phyloP scores from a whole-genome alignment of 192 early-diverging fungal genomes.

The Coemansia sp. region DNA sequence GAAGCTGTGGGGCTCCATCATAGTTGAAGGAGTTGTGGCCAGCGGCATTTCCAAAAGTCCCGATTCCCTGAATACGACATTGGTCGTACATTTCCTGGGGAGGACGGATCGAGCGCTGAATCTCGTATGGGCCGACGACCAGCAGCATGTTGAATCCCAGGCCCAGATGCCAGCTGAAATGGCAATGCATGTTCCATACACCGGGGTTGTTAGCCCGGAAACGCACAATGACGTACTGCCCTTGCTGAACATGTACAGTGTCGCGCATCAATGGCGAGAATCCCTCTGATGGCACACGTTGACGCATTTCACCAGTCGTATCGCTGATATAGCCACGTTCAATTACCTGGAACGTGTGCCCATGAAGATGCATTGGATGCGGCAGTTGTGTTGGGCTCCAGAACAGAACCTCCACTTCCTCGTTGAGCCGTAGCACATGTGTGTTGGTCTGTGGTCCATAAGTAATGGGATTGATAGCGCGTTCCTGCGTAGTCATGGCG shows the following conservation, averaged over 20 bases:
- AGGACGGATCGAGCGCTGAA: slow-evolving; percentile 12
- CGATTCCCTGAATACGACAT: slow-evolving; percentile 21
- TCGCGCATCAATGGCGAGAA: slow-evolving; percentile 51
- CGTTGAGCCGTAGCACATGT: slow-evolving; percentile 58
- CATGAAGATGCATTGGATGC: slow-evolving; percentile 82
- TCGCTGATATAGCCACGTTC: slow-evolving; percentile 52
- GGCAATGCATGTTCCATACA: slow-evolving; percentile 84
- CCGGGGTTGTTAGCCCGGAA: slow-evolving; percentile 82
- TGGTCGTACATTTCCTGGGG: slow-evolving; percentile 29
- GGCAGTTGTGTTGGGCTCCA: slow-evolving; percentile 63
- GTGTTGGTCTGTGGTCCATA: slow-evolving; percentile 67
- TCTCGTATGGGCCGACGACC: slow-evolving; percentile 24
- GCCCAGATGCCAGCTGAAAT: slow-evolving; percentile 58
- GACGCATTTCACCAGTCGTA: slow-evolving; percentile 13
- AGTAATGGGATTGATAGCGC: slow-evolving; percentile 53
- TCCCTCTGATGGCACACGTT: slow-evolving; percentile 1
- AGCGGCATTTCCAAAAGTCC: slow-evolving; percentile 24
- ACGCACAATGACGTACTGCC: slow-evolving; percentile 65
- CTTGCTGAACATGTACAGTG: slow-evolving; percentile 60
- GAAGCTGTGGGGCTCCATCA: slow-evolving; percentile 18
- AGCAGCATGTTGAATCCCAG: slow-evolving; percentile 67
- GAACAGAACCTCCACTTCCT: slow-evolving; percentile 67
- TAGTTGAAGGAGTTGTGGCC: slow-evolving; percentile 31
- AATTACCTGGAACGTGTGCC: slow-evolving; percentile 78
- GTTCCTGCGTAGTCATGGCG: slow-evolving; percentile 57